Evolutionary conservation across 2,329 filamentous ascomycete genomes (phyloP), one percentile per base, ranked within the genome.

Genomic region (Blastomyces percursus): DNA sequence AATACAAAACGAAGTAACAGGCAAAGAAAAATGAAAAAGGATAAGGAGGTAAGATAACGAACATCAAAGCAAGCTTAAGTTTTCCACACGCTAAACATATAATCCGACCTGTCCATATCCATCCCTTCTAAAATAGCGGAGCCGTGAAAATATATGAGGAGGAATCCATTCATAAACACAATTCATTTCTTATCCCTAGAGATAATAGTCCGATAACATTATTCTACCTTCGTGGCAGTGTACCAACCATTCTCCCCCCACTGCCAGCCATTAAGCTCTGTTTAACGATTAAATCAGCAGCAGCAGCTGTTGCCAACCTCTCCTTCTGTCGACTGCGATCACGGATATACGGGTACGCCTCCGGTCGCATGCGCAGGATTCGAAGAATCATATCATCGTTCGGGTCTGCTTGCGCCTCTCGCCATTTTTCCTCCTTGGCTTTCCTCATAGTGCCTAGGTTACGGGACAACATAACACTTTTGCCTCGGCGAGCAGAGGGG

Each of bases 371-470:
- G 60, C 94, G 84, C 67, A 99, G 76, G 67, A 99, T 99, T 24
- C 94, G 84, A 69, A 99, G 76, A 67, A 99, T 97, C 89, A 97
- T 97, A 73, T 99, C 94, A 74, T 99, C 94, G 73, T 88, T 96
- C 1, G 94, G 93, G 73, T 97, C 94, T 1, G 94, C 93, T 73
- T 99, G 94, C 1, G 91, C 91, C 73, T 97, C 93, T 69, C 92
- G 91, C 66, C 94, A 83, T 79, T 96, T 96, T 76, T 96, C 93
- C 74, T 96, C 91, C 76, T 97, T 97, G 50, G 90, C 91, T 72
- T 93, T 90, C 69, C 86, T 88, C 91, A 99, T 97, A 8, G 94
- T 97, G 55, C 94, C 94, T 61, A 99, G 78, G 73, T 97, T 99
- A 63, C 93, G 86, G 69, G 86, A 91, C 77, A 96, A 87, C 89